Evolutionary conservation across 495 filamentous ascomycete species (phyloP), one percentile per base, ranked within the genome.

Genomic region (Pseudomonodictys pantanalensis): DNA sequence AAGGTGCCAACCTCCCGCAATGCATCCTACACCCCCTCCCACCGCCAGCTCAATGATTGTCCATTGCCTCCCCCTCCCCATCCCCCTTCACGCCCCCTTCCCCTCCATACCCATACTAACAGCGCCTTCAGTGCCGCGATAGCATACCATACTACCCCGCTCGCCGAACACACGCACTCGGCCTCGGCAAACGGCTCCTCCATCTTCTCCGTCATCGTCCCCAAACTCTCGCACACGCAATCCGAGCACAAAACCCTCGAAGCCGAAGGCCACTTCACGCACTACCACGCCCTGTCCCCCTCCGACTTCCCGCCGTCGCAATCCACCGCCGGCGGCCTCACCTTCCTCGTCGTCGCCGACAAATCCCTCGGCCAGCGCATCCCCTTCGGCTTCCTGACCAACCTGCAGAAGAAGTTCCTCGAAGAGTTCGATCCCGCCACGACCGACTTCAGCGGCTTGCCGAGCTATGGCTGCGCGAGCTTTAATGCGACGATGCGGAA

Each of bases 161-260:
- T 98, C 42, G 78, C 87, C 66, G 95, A 97, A 73, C 90, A 93
- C 74, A 92, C 90, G 51, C 83, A 88, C 23, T 80, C 86, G 2
- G 87, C 92, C 35, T 83, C 86, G 20, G 84, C 86, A 23, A 80
- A 86, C 58, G 87, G 89, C 52, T 92, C 89, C 25, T 84, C 81
- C 22, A 88, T 97, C 63, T 90, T 92, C 67, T 92, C 91, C 59
- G 80, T 97, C 65, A 91, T 97, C 76, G 90, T 98, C 59, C 93
- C 93, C 53, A 97, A 96, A 69, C 96, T 98, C 80, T 74, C 76
- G 59, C 93, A 98, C 73, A 71, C 79, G 53, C 75, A 81, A 29
- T 81, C 92, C 6, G 86, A 92, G 70, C 96, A 96, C 72, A 84
- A 95, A 32, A 97, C 92, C 60, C 96, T 92, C 78, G 95, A 89